Evolutionary conservation across 768 basidiomycete species (phyloP).

Genomic region (Serendipita indica): DNA sequence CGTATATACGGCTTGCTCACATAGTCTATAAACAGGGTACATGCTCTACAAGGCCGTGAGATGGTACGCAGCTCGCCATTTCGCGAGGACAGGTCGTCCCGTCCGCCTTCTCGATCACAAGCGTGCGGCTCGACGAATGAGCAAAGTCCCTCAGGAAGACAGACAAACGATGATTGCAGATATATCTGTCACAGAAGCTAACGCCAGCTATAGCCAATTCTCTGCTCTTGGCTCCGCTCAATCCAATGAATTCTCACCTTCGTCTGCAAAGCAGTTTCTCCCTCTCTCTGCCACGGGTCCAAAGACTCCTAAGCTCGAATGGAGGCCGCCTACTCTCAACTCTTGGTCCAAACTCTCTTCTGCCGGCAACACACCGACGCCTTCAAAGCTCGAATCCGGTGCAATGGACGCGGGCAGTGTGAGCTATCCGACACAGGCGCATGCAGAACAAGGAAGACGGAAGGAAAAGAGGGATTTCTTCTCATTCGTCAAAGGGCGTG

Average conservation of each 20-base stretch:
- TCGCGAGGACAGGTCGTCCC: not conserved
- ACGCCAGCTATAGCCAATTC: not conserved
- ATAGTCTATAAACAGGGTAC: not conserved
- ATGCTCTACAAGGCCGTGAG: not conserved
- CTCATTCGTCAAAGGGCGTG: not conserved
- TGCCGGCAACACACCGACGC: not conserved
- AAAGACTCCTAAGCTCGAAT: not conserved
- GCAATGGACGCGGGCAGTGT: not conserved
- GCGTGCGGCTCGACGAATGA: not conserved
- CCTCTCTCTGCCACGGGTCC: not conserved
- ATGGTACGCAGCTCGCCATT: not conserved
- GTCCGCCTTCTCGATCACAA: not conserved
- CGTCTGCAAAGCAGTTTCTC: not conserved
- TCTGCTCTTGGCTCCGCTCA: not conserved
- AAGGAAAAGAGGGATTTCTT: not conserved
- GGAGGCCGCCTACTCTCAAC: not conserved
- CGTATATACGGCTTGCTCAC: not conserved
- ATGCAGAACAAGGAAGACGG: not conserved
- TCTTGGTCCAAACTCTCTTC: not conserved
- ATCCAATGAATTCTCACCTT: not conserved
- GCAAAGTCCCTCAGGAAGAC: not conserved
- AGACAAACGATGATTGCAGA: not conserved
- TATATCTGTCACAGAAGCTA: not conserved
- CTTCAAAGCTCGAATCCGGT: not conserved
- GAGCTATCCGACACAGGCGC: not conserved